Percentiles rank a stretch among this genome's conserved stretches.
phyloP scores from a whole-genome alignment of 192 early-diverging fungal species.

The Backusella mclennaniae region DNA sequence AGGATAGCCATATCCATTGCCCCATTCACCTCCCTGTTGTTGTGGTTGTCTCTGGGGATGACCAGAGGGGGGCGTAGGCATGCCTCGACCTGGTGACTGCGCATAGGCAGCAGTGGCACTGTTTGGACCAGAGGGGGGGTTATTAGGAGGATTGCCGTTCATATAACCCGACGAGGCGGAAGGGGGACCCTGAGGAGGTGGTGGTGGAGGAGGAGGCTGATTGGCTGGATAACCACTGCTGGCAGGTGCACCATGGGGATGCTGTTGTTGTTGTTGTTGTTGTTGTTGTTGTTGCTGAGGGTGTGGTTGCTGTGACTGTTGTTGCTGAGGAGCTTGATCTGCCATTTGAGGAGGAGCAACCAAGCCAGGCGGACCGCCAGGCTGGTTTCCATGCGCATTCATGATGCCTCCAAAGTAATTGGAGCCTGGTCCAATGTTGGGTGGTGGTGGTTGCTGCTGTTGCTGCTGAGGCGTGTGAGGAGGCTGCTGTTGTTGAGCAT shows the following conservation, averaged over 20 bases:
- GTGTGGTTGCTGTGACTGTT: slow-evolving; percentile 23
- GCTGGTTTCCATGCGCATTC: slow-evolving; percentile 39
- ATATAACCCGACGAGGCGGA: neutral
- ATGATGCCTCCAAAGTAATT: slow-evolving; percentile 56
- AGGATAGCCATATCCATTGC: neutral
- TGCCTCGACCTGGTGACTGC: neutral
- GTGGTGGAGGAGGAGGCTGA: slow-evolving; percentile 10
- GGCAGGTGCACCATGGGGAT: slow-evolving; percentile 2
- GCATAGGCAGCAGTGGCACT: neutral
- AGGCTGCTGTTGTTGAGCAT: slow-evolving; percentile 14
- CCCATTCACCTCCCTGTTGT: neutral
- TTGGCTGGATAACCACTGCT: slow-evolving; percentile 2
- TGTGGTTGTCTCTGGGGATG: slow-evolving; percentile 4
- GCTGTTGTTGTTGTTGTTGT: slow-evolving; percentile 6
- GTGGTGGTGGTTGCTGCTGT: slow-evolving; percentile 54
- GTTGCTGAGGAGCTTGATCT: slow-evolving; percentile 35
- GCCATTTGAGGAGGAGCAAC: slow-evolving; percentile 56
- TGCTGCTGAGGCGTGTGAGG: slow-evolving; percentile 11
- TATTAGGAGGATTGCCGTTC: neutral
- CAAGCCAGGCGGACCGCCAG: slow-evolving; percentile 39
- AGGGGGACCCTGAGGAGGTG: neutral
- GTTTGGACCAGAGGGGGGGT: slow-evolving; percentile 1
- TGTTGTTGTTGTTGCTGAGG: neutral
- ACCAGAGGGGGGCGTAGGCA: slow-evolving; percentile 9
- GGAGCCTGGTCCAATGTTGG: slow-evolving; percentile 63